Conservation (phyloP, 768 basidiomycete genomes). For the Rhodotorula diobovata region DNA sequence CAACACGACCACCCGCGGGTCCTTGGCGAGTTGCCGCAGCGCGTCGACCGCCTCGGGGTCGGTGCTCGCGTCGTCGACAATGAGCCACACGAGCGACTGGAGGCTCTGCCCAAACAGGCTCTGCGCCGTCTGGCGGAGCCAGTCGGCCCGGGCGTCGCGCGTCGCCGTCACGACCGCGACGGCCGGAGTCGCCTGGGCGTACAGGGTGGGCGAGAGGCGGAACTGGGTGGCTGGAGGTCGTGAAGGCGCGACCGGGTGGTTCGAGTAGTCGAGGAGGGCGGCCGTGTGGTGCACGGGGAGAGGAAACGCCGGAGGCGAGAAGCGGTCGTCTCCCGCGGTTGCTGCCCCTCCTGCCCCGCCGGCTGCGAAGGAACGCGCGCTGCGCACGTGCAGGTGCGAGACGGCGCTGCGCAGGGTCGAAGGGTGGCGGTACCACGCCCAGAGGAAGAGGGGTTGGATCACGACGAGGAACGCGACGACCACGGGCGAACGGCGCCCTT, state of each 20-base stretch:
- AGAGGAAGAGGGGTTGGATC: no score
- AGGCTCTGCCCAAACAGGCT: conserved; percentile 29
- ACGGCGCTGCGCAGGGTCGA: no score
- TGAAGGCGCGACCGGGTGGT: conserved; percentile 6
- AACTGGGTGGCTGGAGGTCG: conserved; percentile 11
- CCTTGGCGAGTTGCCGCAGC: conserved; percentile 8
- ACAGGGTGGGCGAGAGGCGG: not conserved
- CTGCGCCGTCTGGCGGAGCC: conserved; percentile 22
- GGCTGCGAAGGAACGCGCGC: no score
- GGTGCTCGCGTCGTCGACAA: conserved; percentile 35
- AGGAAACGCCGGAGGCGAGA: not conserved
- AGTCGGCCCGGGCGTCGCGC: not conserved
- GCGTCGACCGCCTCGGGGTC: conserved; percentile 3
- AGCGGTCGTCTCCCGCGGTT: no score
- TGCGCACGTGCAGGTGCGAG: no score
- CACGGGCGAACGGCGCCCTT: not conserved
- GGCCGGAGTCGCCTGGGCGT: not conserved
- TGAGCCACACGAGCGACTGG: conserved; percentile 34
- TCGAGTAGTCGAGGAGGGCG: conserved; percentile 5
- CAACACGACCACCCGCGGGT: conserved; percentile 17
- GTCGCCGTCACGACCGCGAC: conserved; percentile 28
- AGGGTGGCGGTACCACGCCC: no score
- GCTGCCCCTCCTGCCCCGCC: no score
- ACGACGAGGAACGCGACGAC: no score
- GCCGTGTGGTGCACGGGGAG: not conserved